Evolutionary conservation across 2,329 filamentous ascomycete genomes (phyloP).

Genomic region (Lanzia echinophila): DNA sequence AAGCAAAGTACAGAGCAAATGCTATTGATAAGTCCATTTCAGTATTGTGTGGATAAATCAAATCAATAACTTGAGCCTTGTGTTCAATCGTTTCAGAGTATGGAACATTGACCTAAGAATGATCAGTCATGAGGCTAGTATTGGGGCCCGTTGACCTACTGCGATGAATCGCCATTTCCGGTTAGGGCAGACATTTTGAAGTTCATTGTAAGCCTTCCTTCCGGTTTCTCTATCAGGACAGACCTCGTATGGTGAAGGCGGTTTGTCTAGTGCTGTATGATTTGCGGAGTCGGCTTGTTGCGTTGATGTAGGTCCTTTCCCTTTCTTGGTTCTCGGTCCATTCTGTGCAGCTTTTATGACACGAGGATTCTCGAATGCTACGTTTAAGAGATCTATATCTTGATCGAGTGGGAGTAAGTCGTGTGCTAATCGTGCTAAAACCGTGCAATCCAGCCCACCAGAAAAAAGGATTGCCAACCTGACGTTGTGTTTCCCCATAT

Average conservation of each 20-base stretch:
- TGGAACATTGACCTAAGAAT: conserved; percentile 64
- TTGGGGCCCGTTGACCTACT: conserved; percentile 35
- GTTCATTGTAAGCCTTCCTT: conserved; percentile 69
- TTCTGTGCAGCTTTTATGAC: conserved; percentile 51
- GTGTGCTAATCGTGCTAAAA: conserved; percentile 74
- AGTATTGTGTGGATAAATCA: conserved; percentile 91
- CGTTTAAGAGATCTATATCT: conserved; percentile 82
- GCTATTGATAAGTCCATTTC: conserved; percentile 98
- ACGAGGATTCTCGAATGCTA: conserved; percentile 92
- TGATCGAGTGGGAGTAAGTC: conserved; percentile 64
- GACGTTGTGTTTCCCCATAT: conserved; percentile 33
- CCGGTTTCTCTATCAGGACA: conserved; percentile 91
- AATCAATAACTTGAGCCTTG: conserved; percentile 58
- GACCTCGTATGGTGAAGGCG: conserved; percentile 56
- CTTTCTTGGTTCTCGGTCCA: conserved; percentile 23
- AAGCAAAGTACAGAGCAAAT: conserved; percentile 89
- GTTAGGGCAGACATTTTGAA: conserved; percentile 59
- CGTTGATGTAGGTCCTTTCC: not conserved
- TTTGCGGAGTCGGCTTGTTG: not conserved
- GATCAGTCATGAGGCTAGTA: conserved; percentile 14
- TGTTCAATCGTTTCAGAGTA: conserved; percentile 68
- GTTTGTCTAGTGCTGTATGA: not conserved
- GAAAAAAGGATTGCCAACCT: conserved; percentile 82
- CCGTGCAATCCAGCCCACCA: conserved; percentile 85
- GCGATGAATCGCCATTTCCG: conserved; percentile 79